Conservation (phyloP, 192 early-diverging fungal genomes). For the Entomortierella parvispora region DNA sequence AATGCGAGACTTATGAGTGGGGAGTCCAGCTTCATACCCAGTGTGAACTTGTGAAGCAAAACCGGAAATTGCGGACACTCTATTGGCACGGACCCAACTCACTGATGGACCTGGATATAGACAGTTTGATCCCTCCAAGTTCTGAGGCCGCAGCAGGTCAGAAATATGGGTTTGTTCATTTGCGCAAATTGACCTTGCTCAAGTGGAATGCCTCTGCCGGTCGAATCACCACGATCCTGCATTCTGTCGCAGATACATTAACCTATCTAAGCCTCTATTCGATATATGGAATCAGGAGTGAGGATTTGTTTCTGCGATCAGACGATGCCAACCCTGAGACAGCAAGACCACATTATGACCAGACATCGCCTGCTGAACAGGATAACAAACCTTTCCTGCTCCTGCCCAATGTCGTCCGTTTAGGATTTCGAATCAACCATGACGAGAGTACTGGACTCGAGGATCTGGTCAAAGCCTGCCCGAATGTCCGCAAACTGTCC, state of each 20-base stretch:
- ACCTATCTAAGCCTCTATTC: background rate
- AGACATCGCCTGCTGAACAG: background rate
- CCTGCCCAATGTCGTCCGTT: background rate
- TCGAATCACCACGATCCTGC: background rate
- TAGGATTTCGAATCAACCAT: conserved; percentile 4
- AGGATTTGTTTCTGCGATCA: conserved; percentile 1
- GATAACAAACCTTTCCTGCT: no score
- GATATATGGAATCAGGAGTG: background rate
- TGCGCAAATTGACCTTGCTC: background rate
- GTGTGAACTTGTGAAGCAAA: background rate
- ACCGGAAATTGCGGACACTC: background rate
- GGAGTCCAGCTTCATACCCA: background rate
- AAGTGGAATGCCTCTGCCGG: background rate
- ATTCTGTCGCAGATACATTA: conserved; percentile 3
- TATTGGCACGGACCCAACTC: conserved; percentile 1
- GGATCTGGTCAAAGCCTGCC: background rate
- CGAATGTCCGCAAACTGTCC: conserved; percentile 3
- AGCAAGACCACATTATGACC: background rate
- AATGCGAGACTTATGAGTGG: background rate
- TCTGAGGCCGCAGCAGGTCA: no score
- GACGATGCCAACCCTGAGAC: background rate
- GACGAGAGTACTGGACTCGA: background rate
- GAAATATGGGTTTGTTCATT: background rate
- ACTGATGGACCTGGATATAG: background rate
- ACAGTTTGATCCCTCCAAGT: background rate